phyloP scores from a whole-genome alignment of 2,329 filamentous ascomycete species.

The Alternaria triticina region DNA sequence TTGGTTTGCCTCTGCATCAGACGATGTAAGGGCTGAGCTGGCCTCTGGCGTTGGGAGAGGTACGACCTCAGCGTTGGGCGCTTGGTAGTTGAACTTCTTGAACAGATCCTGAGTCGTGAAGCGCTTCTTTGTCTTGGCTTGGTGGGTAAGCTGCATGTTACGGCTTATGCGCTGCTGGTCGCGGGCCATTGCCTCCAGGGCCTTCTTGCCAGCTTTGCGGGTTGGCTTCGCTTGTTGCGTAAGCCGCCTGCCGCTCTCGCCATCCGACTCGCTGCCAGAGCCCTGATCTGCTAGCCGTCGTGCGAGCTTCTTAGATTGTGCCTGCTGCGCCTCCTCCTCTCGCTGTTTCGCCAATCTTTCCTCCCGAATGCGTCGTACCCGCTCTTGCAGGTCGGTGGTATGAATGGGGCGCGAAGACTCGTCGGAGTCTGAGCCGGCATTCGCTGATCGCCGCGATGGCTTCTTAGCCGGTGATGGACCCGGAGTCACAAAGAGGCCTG shows the following conservation, averaged over 20 bases:
- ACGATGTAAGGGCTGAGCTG: constrained; percentile 62
- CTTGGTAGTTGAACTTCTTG: constrained; percentile 78
- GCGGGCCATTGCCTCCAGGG: constrained; percentile 89
- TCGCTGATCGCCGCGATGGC: constrained; percentile 17
- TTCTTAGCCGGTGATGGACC: constrained; percentile 43
- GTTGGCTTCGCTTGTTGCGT: constrained; percentile 73
- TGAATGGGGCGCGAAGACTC: constrained; percentile 53
- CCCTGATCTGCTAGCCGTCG: constrained; percentile 49
- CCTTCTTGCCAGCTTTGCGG: constrained; percentile 92
- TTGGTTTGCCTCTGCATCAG: constrained; percentile 61
- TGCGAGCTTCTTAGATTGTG: constrained; percentile 45
- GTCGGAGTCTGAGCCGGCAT: constrained; percentile 51
- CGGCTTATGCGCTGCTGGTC: constrained; percentile 91
- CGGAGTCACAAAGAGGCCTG: constrained; percentile 66
- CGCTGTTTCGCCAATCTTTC: constrained; percentile 73
- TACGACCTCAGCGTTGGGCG: constrained; percentile 24
- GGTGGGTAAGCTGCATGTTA: constrained; percentile 88
- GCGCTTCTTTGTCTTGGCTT: constrained; percentile 87
- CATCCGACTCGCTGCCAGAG: constrained; percentile 62
- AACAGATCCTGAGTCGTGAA: constrained; percentile 84
- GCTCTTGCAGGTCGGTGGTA: constrained; percentile 70
- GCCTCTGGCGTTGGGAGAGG: constrained; percentile 39
- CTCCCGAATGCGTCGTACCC: constrained; percentile 75
- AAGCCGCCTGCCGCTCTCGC: constrained; percentile 57
- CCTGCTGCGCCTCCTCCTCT: constrained; percentile 50